These are phyloP conservation scores for Wickerhamomyces xylosicus DNA, from an alignment of 805 yeast genomes.

Conservation along the genomic window DNA sequence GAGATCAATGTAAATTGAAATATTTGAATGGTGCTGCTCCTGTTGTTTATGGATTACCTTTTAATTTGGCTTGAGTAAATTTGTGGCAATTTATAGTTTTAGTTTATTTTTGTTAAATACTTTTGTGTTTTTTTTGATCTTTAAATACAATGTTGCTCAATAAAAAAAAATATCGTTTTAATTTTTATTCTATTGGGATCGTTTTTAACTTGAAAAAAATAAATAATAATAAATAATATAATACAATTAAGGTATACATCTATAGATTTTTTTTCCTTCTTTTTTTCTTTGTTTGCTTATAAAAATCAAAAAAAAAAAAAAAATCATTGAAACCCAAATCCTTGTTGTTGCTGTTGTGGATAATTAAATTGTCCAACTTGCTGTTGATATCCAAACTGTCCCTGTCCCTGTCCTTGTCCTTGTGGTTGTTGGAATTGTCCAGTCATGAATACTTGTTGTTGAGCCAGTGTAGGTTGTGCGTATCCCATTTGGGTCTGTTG, in stretches of 20 bases:
- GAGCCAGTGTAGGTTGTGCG: conserved; percentile 1
- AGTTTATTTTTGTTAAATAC: too few relatives aligned
- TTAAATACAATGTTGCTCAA: too few relatives aligned
- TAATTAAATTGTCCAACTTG: not conserved
- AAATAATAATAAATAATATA: too few relatives aligned
- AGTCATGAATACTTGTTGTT: not conserved
- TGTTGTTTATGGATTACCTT: conserved; percentile 80
- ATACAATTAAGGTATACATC: too few relatives aligned
- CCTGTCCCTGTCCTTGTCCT: conserved; percentile 3
- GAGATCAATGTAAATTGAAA: conserved; percentile 58
- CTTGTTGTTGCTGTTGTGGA: not conserved
- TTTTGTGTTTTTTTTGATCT: too few relatives aligned
- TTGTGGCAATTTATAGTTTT: too few relatives aligned
- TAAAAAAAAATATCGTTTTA: too few relatives aligned
- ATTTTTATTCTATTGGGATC: too few relatives aligned
- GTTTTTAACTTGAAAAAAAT: too few relatives aligned
- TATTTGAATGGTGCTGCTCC: conserved; percentile 92
- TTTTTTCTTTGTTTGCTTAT: too few relatives aligned
- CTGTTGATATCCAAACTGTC: conserved; percentile 2
- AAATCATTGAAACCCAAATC: not conserved
- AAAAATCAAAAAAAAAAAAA: too few relatives aligned
- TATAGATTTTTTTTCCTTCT: too few relatives aligned
- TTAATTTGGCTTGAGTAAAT: conserved; percentile 18
- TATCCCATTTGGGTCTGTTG: not conserved
- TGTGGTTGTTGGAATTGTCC: conserved; percentile 3